Evolutionary conservation across 495 filamentous ascomycete species (phyloP).

Genomic region (Neurospora sp.): DNA sequence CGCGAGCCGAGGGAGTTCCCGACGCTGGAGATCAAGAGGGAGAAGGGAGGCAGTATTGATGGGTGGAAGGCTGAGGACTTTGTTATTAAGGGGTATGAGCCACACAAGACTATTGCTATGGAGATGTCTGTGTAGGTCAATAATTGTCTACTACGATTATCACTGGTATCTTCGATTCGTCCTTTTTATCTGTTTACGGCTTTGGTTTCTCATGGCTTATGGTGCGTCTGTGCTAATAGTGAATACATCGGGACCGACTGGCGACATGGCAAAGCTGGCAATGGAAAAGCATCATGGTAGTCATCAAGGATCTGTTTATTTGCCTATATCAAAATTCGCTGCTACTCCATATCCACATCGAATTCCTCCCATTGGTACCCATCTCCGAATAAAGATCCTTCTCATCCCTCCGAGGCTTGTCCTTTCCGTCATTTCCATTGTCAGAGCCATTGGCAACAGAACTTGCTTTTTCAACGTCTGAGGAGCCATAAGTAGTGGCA

Average conservation of each 20-base stretch:
- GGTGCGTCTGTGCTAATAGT: not conserved
- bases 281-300: not conserved
- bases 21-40: constrained; percentile 55
- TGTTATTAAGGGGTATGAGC: constrained; percentile 76
- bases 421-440: not conserved
- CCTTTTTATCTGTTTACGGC: not conserved
- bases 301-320: not conserved
- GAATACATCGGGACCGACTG: not conserved
- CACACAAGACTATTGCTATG: constrained; percentile 86
- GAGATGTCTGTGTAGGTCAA: constrained; percentile 79
- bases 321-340: not conserved
- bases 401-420: not conserved
- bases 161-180: not conserved
- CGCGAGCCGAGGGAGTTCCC: constrained; percentile 79
- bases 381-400: not conserved
- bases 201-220: not conserved
- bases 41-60: constrained; percentile 61
- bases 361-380: not conserved
- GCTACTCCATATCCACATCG: not conserved
- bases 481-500: not conserved
- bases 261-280: not conserved
- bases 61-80: constrained; percentile 87
- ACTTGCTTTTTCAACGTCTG: not conserved
- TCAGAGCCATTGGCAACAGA: not conserved
- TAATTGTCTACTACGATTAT: not conserved